Evolutionary conservation across 768 basidiomycete species (phyloP).

Genomic region (Trametes sanguinea): DNA sequence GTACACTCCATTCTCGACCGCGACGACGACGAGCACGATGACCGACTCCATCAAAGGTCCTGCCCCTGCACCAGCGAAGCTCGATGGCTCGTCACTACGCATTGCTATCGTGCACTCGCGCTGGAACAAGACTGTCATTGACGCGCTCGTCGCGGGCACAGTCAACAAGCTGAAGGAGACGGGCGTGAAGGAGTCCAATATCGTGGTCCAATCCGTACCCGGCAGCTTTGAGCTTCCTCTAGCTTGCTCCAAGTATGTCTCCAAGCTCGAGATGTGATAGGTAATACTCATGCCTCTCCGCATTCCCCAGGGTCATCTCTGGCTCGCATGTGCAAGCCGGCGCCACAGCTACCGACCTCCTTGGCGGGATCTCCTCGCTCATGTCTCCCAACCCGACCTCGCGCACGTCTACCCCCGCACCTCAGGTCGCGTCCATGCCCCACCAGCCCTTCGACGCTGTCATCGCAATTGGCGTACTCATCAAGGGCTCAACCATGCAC

Average conservation of each 20-base stretch:
- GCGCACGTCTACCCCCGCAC: constrained; percentile 31
- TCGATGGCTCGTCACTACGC: constrained; percentile 81
- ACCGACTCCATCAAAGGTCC: constrained; percentile 72
- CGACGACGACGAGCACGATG: constrained; percentile 28
- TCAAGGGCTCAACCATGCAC: constrained; percentile 98
- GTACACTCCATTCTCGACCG: neutral
- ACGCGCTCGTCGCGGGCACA: constrained; percentile 80
- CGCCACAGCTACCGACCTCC: constrained; percentile 78
- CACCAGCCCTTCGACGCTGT: constrained; percentile 86
- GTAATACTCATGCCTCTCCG: neutral
- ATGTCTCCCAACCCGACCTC: constrained; percentile 57
- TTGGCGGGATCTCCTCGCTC: constrained; percentile 61
- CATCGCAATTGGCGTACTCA: constrained; percentile 96
- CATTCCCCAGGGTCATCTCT: constrained; percentile 69
- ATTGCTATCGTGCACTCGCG: constrained; percentile 93
- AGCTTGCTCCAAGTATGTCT: constrained; percentile 75
- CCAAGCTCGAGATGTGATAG: neutral
- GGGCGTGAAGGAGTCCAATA: constrained; percentile 89
- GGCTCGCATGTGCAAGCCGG: constrained; percentile 83
- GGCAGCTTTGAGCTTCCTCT: constrained; percentile 94
- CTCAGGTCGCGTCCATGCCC: constrained; percentile 40
- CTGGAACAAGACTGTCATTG: constrained; percentile 92
- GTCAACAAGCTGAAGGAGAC: constrained; percentile 76
- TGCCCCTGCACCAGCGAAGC: constrained; percentile 54
- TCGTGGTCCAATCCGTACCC: constrained; percentile 88